Conservation (phyloP, 148 eudicot genomes). For the Spergularia marina region DNA sequence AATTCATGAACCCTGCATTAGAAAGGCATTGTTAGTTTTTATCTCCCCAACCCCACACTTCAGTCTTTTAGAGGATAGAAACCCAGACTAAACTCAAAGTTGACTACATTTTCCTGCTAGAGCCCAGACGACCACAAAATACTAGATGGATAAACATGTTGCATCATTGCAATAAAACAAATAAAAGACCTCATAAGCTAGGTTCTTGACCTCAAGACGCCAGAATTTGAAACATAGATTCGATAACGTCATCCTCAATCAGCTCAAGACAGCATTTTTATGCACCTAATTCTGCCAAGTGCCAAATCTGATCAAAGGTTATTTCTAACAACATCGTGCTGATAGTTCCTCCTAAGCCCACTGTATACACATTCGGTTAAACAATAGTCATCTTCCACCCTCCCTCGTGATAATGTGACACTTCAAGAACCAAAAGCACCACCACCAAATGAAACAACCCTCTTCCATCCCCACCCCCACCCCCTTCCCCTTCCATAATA, state of each 20-base stretch:
- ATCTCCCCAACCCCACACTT: too few relatives aligned
- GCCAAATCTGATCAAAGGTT: not conserved
- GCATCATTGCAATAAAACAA: too few relatives aligned
- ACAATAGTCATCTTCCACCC: not conserved
- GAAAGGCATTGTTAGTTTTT: too few relatives aligned
- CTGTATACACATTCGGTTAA: not conserved
- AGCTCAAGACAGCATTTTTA: not conserved
- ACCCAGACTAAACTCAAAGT: too few relatives aligned
- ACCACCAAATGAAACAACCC: not conserved
- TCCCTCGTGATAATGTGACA: not conserved
- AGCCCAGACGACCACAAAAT: not conserved
- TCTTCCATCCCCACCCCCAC: too few relatives aligned
- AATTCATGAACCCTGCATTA: too few relatives aligned
- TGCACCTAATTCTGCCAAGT: not conserved
- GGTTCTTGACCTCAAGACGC: not conserved
- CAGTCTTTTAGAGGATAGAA: too few relatives aligned
- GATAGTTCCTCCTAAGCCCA: not conserved
- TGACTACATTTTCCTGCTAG: not conserved
- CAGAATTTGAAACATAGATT: not conserved
- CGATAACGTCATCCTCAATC: not conserved
- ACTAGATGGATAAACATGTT: too few relatives aligned
- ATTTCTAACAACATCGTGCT: not conserved
- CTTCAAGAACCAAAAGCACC: not conserved
- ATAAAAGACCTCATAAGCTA: not conserved
- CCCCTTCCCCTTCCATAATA: too few relatives aligned